Evolutionary conservation across 768 basidiomycete species (phyloP), one percentile per base, ranked within the genome.

Genomic region (Piloderma croceum): DNA sequence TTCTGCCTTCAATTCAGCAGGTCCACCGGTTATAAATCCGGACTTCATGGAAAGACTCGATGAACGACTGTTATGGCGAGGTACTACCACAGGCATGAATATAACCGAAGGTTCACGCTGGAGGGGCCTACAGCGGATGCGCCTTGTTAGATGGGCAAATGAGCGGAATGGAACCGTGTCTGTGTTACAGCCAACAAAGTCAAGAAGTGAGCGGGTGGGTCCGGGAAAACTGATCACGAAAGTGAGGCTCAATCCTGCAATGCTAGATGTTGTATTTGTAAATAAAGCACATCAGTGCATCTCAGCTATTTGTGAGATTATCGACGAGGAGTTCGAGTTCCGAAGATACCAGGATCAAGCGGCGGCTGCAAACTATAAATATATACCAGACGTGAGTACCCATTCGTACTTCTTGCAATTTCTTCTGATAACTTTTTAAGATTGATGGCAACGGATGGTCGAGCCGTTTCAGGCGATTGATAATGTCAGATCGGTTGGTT

Each of bases 401-500:
- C 39, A 42, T 48, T 50, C 29, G 13, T 22, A n/a, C n/a, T 12
- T 24, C 1, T 38, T 24, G 2, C 5, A 3, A 17, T 27, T 21
- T 20, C 20, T 13, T 15, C 7, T 3, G 39, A 17, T 44, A 7
- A 9, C 10, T 29, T 9, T 15, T 15, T 9, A 44, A 77, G 76
- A 60, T 80, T 9, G 77, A 80, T 44, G 79, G 77, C 6, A 77
- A 79, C 42, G 82, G 79, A 2, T 83, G 81, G 80, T 81, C 79
- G 3, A 68, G 75, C 13, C 69, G 81, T 3, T 86, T 84, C 56
- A 79, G 80, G 45, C 64, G 80, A 4, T 62, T 84, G 2, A 67
- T 84, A 4, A 76, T 76, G 3, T 69, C 75, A 17, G 80, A 81
- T 19, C 68, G 81, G 0, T 60, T 82, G 12, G 63, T 84, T 5